Base-by-base conservation (phyloP, 23 red algal genomes). In the Gracilaria vermiculophylla region DNA sequence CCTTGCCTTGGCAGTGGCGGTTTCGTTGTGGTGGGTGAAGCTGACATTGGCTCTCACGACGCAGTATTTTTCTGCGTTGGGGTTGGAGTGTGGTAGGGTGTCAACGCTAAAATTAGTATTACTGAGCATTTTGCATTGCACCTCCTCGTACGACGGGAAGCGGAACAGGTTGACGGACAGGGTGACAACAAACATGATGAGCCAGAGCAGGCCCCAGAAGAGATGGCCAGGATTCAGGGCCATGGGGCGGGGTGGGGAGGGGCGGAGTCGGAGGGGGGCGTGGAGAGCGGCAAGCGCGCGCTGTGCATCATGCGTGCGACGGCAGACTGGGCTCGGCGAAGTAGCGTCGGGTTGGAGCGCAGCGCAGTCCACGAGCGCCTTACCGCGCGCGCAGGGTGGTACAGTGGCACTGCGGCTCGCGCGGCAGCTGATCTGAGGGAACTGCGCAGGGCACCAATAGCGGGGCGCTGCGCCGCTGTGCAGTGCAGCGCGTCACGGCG, bases 151-250 rank as follows among this genome's bases (percentile, higher is more conserved):
- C 5, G 67, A 73, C 36, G 67, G 67, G 23, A 73, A 45, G 5
- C 9, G 39, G 2, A 45, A 15, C 2, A 73, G 42, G 13, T 73
- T 73, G 23, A 73, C 67, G 37, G 67, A 44, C 42, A 73, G 40
- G 24, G 67, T 40, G 67, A 73, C 42, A 24, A 40, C 67, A n/a
- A 73, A 48, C 67, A 73, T 73, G 36, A 73, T 32, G 67, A 73
- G 67, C 36, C 36, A 73, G 9, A 73, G 36, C 39, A 73, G 6
- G 5, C 2, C 36, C 67, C 67, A 42, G 23, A 42, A 73, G 12
- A 36, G 37, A 14, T 73, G 67, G 23, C 39, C 20, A 1, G 17
- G 42, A 19, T 3, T 5, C 39, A 48, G 9, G 1, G 36, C 67
- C 67, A 73, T 73, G 40, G 25, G 21, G 37, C 29, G 17, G 14